Evolutionary conservation across 495 filamentous ascomycete genomes (phyloP).

Genomic region (Lepidopterella palustris): DNA sequence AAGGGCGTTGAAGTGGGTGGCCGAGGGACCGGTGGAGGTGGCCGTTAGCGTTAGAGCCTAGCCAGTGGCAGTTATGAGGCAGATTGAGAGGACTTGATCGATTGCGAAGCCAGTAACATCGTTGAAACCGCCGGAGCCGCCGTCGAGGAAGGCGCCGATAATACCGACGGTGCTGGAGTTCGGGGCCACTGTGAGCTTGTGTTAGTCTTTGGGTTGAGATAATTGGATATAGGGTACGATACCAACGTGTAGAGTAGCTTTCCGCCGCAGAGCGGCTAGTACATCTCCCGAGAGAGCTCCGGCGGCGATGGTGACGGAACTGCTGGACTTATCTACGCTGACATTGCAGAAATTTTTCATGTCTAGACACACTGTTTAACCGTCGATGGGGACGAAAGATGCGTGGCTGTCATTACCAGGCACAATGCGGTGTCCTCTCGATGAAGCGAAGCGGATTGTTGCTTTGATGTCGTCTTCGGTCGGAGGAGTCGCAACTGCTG

Average conservation of each 20-base stretch:
- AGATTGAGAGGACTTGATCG: slow-evolving; percentile 8
- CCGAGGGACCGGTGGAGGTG: background rate
- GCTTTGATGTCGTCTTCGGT: slow-evolving; percentile 6
- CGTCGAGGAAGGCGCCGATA: slow-evolving; percentile 12
- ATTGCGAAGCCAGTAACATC: slow-evolving; percentile 15
- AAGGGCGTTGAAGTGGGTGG: slow-evolving; percentile 8
- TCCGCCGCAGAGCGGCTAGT: slow-evolving; percentile 1
- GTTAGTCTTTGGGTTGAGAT: background rate
- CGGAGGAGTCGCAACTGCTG: slow-evolving; percentile 7
- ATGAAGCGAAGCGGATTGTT: slow-evolving; percentile 5
- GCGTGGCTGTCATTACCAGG: slow-evolving; percentile 12
- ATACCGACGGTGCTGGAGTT: slow-evolving; percentile 15
- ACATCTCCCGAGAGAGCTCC: slow-evolving; percentile 4
- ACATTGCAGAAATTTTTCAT: slow-evolving; percentile 7
- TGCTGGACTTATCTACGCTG: slow-evolving; percentile 3
- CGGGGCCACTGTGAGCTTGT: background rate
- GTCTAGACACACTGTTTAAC: slow-evolving; percentile 13
- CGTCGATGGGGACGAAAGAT: slow-evolving; percentile 13
- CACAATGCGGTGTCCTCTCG: slow-evolving; percentile 5
- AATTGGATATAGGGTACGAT: background rate
- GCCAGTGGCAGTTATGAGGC: slow-evolving; percentile 2
- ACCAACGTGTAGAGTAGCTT: slow-evolving; percentile 8
- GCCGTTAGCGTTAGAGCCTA: background rate
- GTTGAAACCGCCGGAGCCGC: background rate
- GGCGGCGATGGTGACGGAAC: slow-evolving; percentile 6